phyloP scores from a whole-genome alignment of 2,329 filamentous ascomycete species.

The Colletotrichum chrysophilum region DNA sequence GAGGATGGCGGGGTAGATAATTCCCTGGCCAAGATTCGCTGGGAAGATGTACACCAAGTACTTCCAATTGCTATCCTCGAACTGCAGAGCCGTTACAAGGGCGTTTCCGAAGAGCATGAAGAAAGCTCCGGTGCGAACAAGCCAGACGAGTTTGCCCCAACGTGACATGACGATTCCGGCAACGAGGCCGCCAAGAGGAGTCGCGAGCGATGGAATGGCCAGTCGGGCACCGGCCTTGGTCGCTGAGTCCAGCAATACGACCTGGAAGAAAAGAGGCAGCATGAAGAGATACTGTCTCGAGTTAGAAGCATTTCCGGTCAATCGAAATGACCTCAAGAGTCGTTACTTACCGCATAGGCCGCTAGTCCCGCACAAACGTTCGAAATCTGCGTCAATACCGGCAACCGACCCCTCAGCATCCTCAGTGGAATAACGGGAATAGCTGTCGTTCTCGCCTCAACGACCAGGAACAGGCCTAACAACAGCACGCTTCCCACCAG shows the following conservation, averaged over 20 bases:
- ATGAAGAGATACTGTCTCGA: constrained; percentile 66
- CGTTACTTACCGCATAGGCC: constrained; percentile 61
- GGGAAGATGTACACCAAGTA: constrained; percentile 64
- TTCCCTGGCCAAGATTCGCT: constrained; percentile 64
- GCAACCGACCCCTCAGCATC: constrained; percentile 62
- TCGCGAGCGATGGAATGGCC: constrained; percentile 65
- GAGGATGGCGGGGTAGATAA: constrained; percentile 62
- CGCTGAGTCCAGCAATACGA: constrained; percentile 67
- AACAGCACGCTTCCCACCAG: constrained; percentile 49
- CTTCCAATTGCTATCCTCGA: constrained; percentile 56
- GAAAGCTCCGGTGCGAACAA: constrained; percentile 55
- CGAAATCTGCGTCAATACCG: constrained; percentile 59
- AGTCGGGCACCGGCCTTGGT: constrained; percentile 69
- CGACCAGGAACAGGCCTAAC: constrained; percentile 47
- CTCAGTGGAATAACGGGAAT: constrained; percentile 59
- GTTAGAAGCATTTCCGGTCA: rapidly evolving
- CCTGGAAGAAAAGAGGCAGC: constrained; percentile 73
- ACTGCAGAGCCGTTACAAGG: constrained; percentile 53
- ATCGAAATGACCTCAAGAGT: background rate
- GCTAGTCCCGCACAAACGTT: constrained; percentile 67
- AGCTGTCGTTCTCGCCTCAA: constrained; percentile 54
- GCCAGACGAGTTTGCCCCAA: constrained; percentile 54
- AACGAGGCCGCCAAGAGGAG: constrained; percentile 60
- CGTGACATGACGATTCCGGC: constrained; percentile 65
- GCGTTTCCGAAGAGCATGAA: constrained; percentile 60